These are phyloP conservation scores for Pouteria campechiana DNA, from an alignment of 179 eudicot genomes.

Conservation along the genomic window DNA sequence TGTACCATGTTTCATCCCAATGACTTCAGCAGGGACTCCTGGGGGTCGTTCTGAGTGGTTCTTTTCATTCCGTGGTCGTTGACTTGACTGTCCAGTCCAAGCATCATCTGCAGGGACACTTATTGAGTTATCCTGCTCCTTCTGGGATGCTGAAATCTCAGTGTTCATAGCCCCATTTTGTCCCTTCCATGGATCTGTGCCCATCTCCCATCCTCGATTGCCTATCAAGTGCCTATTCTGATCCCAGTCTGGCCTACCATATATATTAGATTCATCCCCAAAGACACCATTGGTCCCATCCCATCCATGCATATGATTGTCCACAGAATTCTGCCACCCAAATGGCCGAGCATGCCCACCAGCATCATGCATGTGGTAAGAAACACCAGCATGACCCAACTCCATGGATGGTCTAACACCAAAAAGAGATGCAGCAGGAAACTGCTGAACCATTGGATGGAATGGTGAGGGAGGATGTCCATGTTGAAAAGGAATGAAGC, in stretches of 20 bases:
- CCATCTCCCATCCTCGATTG: constrained; percentile 44
- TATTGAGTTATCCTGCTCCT: constrained; percentile 21
- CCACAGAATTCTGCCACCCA: constrained; percentile 69
- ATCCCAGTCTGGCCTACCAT: constrained; percentile 52
- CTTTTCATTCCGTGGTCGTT: constrained; percentile 29
- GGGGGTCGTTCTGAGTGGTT: constrained; percentile 22
- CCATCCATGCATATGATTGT: constrained; percentile 68
- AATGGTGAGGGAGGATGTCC: constrained; percentile 69
- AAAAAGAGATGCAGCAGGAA: constrained; percentile 57
- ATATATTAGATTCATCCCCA: constrained; percentile 58
- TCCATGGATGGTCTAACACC: constrained; percentile 73
- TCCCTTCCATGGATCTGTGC: constrained; percentile 51
- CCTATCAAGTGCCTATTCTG: constrained; percentile 16
- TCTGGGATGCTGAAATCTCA: constrained; percentile 40
- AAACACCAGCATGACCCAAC: constrained; percentile 53
- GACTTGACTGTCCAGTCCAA: constrained; percentile 25
- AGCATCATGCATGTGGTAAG: constrained; percentile 60
- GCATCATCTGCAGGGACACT: constrained; percentile 37
- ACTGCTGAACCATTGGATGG: constrained; percentile 44
- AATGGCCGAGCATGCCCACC: constrained; percentile 60
- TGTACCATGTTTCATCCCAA: constrained; percentile 20
- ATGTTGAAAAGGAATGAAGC: constrained; percentile 73
- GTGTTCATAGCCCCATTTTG: constrained; percentile 30
- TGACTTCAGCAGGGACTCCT: constrained; percentile 25
- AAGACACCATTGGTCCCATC: constrained; percentile 53